phyloP scores from a whole-genome alignment of 1,139 yeast genomes.

The Citeromyces hawaiiensis region DNA sequence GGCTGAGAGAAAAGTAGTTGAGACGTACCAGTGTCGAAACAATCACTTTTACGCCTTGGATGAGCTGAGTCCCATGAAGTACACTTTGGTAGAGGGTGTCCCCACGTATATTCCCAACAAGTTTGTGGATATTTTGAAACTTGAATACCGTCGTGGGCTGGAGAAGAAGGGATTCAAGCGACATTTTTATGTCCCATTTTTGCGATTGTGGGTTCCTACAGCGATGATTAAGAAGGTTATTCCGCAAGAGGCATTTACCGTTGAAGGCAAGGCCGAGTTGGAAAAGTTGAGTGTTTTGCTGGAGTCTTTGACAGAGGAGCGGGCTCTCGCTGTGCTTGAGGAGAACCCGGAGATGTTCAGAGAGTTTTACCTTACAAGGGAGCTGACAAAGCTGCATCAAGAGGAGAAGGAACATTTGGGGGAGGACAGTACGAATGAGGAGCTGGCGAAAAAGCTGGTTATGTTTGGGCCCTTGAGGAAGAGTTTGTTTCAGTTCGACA shows the following conservation, averaged over 20 bases:
- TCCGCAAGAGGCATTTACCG: not conserved
- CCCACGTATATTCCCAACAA: slow-evolving; percentile 26
- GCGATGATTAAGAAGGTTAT: not conserved
- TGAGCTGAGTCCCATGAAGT: slow-evolving; percentile 25
- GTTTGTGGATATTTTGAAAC: slow-evolving; percentile 18
- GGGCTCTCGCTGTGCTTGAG: not conserved
- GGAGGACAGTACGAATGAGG: not conserved
- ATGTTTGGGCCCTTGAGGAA: not conserved
- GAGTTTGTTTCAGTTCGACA: slow-evolving; percentile 1
- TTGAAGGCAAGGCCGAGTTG: not conserved
- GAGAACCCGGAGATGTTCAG: not conserved
- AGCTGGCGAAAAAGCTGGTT: not conserved
- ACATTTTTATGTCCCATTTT: slow-evolving; percentile 17
- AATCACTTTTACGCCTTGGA: slow-evolving; percentile 20
- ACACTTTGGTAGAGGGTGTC: slow-evolving; percentile 28
- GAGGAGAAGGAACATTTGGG: not conserved
- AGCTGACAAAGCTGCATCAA: not conserved
- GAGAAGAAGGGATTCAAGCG: slow-evolving; percentile 13
- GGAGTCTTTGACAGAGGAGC: not conserved
- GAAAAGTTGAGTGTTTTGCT: not conserved
- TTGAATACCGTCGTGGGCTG: slow-evolving; percentile 9
- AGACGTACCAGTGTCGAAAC: slow-evolving; percentile 27
- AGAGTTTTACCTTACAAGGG: not conserved
- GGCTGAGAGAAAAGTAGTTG: slow-evolving; percentile 9
- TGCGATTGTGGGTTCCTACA: slow-evolving; percentile 11